These are phyloP conservation scores for Microdochium nivale DNA, from an alignment of 2,329 filamentous ascomycete species.

Conservation along the genomic window DNA sequence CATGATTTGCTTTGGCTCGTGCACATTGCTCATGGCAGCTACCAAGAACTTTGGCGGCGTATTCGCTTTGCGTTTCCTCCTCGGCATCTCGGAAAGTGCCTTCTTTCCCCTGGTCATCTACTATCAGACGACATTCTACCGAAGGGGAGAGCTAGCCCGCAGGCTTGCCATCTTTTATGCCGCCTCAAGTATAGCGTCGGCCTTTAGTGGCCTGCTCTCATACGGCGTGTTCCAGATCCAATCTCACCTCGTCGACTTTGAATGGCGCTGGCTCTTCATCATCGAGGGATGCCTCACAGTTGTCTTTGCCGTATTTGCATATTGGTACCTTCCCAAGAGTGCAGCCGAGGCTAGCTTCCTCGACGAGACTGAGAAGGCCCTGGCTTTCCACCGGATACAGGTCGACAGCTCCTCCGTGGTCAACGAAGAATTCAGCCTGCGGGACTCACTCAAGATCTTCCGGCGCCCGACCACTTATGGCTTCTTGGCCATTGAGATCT, in stretches of 20 bases:
- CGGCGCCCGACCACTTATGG: constrained; percentile 36
- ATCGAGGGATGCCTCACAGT: constrained; percentile 51
- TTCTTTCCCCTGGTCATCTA: constrained; percentile 61
- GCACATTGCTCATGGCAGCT: constrained; percentile 51
- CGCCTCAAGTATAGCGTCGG: constrained; percentile 62
- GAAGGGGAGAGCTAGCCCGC: constrained; percentile 60
- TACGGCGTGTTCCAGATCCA: constrained; percentile 41
- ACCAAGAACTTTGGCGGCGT: constrained; percentile 55
- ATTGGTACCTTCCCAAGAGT: constrained; percentile 58
- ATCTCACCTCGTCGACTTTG: constrained; percentile 21
- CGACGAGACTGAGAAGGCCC: constrained; percentile 52
- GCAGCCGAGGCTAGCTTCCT: constrained; percentile 59
- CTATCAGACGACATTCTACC: constrained; percentile 57
- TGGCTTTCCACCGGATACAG: constrained; percentile 67
- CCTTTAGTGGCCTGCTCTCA: constrained; percentile 36
- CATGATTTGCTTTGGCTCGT: constrained; percentile 60
- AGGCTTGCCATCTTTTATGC: constrained; percentile 69
- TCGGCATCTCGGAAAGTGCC: constrained; percentile 59
- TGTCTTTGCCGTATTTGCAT: constrained; percentile 54
- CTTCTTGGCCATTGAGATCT: constrained; percentile 46
- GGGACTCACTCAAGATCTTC: constrained; percentile 45
- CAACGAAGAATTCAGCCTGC: constrained; percentile 41
- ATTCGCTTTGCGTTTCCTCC: constrained; percentile 59
- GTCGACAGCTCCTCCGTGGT: constrained; percentile 62
- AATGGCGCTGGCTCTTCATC: constrained; percentile 44